Evolutionary conservation across 73 alveolate genomes (phyloP).

Genomic region (Paramecium bursaria): DNA sequence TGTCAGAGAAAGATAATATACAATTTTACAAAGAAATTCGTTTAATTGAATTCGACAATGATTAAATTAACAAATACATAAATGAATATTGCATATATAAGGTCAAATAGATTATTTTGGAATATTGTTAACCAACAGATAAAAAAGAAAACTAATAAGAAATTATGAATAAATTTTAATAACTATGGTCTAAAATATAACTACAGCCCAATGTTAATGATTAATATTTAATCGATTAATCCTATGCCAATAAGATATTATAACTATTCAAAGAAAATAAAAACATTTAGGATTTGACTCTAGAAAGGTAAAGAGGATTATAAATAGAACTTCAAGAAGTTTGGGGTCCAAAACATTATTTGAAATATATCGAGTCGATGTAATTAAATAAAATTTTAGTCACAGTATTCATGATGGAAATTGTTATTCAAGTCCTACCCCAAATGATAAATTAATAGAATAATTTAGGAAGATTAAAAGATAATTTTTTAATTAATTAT

Average conservation of each 20-base stretch:
- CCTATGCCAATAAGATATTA: too few species aligned
- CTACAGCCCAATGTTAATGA: too few species aligned
- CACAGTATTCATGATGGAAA: constrained; percentile 36
- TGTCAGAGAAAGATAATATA: constrained; percentile 4
- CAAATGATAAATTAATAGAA: background rate
- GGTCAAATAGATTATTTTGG: too few species aligned
- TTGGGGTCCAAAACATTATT: background rate
- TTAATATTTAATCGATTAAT: too few species aligned
- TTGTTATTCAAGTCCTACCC: constrained; percentile 27
- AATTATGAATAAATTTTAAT: too few species aligned
- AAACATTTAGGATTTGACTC: too few species aligned
- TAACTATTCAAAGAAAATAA: too few species aligned
- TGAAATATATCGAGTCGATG: background rate
- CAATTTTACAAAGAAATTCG: constrained; percentile 13
- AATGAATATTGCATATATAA: background rate
- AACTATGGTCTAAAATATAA: too few species aligned
- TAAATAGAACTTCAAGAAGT: too few species aligned
- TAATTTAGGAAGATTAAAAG: background rate
- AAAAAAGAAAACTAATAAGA: too few species aligned
- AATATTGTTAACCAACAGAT: too few species aligned
- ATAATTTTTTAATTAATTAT: background rate
- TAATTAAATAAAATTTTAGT: background rate
- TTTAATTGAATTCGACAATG: background rate
- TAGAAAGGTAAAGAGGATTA: too few species aligned
- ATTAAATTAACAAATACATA: constrained; percentile 1